Evolutionary conservation across 768 basidiomycete species (phyloP).

Genomic region (Hydnomerulius pinastri): DNA sequence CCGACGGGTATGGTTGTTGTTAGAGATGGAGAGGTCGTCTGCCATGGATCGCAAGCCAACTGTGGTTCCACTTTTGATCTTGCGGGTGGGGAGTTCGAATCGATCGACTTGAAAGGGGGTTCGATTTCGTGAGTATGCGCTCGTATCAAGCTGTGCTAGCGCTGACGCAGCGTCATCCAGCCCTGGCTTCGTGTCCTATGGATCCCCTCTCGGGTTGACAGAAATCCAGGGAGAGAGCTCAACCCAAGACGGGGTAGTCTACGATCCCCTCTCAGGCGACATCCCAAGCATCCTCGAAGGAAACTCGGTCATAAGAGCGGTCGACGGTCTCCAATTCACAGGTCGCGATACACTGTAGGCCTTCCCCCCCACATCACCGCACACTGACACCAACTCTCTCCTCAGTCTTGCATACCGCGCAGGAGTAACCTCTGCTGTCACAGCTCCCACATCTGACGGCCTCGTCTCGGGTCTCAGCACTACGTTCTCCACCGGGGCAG

Average conservation of each 20-base stretch:
- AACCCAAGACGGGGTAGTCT: constrained; percentile 60
- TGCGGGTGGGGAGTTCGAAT: constrained; percentile 29
- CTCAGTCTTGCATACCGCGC: constrained; percentile 66
- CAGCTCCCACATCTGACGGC: constrained; percentile 52
- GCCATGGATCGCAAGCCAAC: constrained; percentile 41
- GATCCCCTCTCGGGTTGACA: constrained; percentile 49
- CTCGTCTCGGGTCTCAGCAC: constrained; percentile 60
- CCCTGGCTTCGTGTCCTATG: constrained; percentile 45
- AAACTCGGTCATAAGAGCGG: constrained; percentile 53
- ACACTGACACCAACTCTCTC: constrained; percentile 5
- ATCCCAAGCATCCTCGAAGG: constrained; percentile 39
- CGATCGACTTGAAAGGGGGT: constrained; percentile 67
- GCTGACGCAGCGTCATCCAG: constrained; percentile 31
- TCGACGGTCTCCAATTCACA: constrained; percentile 72
- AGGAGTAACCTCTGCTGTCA: constrained; percentile 65
- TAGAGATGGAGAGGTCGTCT: constrained; percentile 53
- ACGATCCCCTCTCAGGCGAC: constrained; percentile 39
- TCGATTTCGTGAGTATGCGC: constrained; percentile 47
- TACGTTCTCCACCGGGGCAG: constrained; percentile 56
- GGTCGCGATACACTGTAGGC: constrained; percentile 58
- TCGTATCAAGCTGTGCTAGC: constrained; percentile 4
- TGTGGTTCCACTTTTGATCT: constrained; percentile 22
- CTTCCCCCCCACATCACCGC: neutral
- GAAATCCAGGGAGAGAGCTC: constrained; percentile 56
- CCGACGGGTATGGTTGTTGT: constrained; percentile 49